These are phyloP conservation scores for Fusarium phyllophilum DNA, from an alignment of 2,329 filamentous ascomycete species.

Conservation along the genomic window DNA sequence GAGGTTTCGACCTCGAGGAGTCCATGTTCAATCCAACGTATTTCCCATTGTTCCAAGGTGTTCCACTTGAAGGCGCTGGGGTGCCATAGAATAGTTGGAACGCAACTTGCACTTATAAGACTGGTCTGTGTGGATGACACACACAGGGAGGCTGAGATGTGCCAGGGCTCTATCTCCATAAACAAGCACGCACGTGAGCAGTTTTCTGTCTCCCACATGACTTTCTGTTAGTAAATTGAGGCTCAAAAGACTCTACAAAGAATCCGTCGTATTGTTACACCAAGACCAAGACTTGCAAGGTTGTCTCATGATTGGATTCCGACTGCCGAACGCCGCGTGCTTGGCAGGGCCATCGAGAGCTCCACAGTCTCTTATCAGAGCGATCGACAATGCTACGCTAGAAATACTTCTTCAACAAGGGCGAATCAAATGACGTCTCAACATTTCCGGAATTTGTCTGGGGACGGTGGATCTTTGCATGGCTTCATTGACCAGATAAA, in stretches of 20 bases:
- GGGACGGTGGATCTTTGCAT: constrained; percentile 10
- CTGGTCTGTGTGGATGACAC: neutral
- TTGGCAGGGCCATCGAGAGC: constrained; percentile 4
- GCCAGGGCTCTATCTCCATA: neutral
- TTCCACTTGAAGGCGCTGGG: constrained; percentile 1
- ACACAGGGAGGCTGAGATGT: neutral
- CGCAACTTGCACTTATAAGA: constrained; percentile 3
- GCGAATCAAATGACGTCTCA: constrained; percentile 29
- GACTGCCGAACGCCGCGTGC: constrained; percentile 31
- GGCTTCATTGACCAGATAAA: constrained; percentile 24
- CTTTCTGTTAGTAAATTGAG: neutral
- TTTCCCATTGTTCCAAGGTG: neutral
- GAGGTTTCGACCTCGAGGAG: constrained; percentile 10
- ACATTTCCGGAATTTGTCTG: constrained; percentile 26
- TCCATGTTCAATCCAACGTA: neutral
- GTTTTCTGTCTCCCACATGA: neutral
- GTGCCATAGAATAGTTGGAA: neutral
- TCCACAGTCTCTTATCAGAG: constrained; percentile 26
- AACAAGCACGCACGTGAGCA: neutral
- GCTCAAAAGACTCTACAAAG: neutral
- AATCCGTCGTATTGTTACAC: neutral
- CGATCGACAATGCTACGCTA: constrained; percentile 19
- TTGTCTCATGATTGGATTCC: constrained; percentile 14
- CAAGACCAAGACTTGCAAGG: neutral
- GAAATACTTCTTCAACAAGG: constrained; percentile 4